phyloP scores from a whole-genome alignment of 768 basidiomycete genomes.

The Suillus hirtellus region DNA sequence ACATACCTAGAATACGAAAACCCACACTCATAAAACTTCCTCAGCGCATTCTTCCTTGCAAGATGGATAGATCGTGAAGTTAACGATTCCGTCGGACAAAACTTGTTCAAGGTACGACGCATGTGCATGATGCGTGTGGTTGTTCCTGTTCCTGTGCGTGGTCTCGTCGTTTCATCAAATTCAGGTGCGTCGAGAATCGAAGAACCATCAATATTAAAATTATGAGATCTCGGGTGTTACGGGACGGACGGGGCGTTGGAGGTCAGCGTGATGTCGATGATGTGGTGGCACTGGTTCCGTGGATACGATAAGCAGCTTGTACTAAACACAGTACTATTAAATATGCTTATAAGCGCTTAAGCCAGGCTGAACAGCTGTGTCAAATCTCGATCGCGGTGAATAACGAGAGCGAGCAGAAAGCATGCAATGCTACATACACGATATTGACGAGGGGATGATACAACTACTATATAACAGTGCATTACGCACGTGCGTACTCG shows the following conservation, averaged over 20 bases:
- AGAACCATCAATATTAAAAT: background rate
- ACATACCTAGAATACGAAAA: constrained; percentile 37
- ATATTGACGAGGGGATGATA: background rate
- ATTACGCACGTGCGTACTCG: constrained; percentile 3
- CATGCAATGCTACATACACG: constrained; percentile 2
- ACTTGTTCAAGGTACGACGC: constrained; percentile 2
- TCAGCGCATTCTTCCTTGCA: constrained; percentile 19
- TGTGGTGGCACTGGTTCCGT: background rate
- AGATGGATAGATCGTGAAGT: constrained; percentile 17
- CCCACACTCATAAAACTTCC: constrained; percentile 25
- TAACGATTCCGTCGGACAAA: constrained; percentile 7
- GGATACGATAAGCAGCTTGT: background rate
- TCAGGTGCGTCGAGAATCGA: background rate
- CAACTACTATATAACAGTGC: constrained; percentile 5
- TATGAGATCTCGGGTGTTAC: background rate
- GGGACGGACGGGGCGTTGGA: background rate
- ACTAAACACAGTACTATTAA: no score
- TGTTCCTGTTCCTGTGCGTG: background rate
- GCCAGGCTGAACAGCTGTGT: no score
- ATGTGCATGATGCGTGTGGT: background rate
- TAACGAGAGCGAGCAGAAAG: background rate
- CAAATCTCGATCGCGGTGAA: no score
- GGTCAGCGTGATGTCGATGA: background rate
- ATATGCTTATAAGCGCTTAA: no score
- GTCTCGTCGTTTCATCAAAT: background rate